Conservation (phyloP, 805 yeast species). For the Yarrowia divulgata region DNA sequence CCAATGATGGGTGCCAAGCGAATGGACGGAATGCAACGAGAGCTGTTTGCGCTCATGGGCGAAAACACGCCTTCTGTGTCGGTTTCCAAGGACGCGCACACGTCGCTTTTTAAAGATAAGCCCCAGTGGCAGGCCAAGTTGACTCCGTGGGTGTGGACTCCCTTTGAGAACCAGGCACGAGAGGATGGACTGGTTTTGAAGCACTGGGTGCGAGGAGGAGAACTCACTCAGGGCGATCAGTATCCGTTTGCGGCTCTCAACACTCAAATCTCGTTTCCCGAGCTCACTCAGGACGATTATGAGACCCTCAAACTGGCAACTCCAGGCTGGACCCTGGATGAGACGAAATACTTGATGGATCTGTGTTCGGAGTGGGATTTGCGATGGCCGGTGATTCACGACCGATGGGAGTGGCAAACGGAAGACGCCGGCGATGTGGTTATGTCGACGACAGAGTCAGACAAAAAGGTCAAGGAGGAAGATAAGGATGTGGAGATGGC, state of each 20-base stretch:
- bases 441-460: background rate
- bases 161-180: constrained; percentile 65
- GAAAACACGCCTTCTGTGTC: constrained; percentile 87
- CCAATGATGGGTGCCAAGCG: background rate
- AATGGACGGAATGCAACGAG: constrained; percentile 83
- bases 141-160: constrained; percentile 80
- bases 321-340: constrained; percentile 73
- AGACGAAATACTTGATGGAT: constrained; percentile 79
- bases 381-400: constrained; percentile 73
- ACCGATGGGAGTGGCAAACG: constrained; percentile 58
- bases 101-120: constrained; percentile 61
- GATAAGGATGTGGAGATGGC: constrained; percentile 8
- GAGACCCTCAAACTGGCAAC: constrained; percentile 52
- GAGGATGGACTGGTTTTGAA: constrained; percentile 60
- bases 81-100: constrained; percentile 52
- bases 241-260: constrained; percentile 80
- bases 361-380: constrained; percentile 62
- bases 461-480: background rate
- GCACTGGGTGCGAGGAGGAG: constrained; percentile 88
- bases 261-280: constrained; percentile 71
- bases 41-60: constrained; percentile 85
- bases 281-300: constrained; percentile 68
- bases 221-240: constrained; percentile 50
- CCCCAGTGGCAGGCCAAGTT: constrained; percentile 67
- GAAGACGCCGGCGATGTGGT: background rate